phyloP scores from a whole-genome alignment of 768 basidiomycete species.

The Heimioporus sp. region DNA sequence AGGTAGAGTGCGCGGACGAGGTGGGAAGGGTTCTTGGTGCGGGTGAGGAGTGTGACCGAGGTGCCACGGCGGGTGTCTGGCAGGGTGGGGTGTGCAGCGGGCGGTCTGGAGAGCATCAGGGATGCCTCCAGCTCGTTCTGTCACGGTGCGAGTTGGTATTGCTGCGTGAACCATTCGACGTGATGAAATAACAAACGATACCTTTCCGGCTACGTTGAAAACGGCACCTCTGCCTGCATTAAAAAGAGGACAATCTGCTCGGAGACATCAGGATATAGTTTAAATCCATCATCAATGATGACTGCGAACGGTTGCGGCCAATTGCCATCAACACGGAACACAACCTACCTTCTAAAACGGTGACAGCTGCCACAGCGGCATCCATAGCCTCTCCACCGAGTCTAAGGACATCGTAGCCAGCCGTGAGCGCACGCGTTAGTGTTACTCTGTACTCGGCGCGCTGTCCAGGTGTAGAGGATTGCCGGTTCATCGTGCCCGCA shows the following conservation, averaged over 20 bases:
- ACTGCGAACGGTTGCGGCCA: background rate
- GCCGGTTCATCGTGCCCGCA: constrained; percentile 65
- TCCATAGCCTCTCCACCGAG: constrained; percentile 81
- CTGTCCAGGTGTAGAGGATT: constrained; percentile 58
- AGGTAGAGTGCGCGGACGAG: constrained; percentile 72
- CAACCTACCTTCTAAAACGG: constrained; percentile 62
- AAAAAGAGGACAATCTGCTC: constrained; percentile 70
- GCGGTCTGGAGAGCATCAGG: constrained; percentile 78
- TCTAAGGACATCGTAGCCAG: constrained; percentile 61
- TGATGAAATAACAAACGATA: constrained; percentile 18
- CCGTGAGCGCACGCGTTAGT: constrained; percentile 52
- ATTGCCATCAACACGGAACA: too few relatives aligned
- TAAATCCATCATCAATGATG: too few relatives aligned
- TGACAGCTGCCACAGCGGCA: constrained; percentile 73
- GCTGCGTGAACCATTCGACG: too few relatives aligned
- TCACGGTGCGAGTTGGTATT: background rate
- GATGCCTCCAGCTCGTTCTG: constrained; percentile 84
- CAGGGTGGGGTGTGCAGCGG: constrained; percentile 58
- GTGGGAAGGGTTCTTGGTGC: constrained; percentile 68
- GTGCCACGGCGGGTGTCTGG: constrained; percentile 59
- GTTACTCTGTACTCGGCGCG: constrained; percentile 55
- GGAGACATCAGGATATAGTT: too few relatives aligned
- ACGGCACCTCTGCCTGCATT: constrained; percentile 81
- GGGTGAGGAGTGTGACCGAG: constrained; percentile 64
- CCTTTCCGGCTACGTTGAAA: constrained; percentile 79